A percentile compares a stretch with the other conserved stretches of the same genome.
phyloP scores from a whole-genome alignment of 2,329 filamentous ascomycete genomes.

The Penicillium nordicum region DNA sequence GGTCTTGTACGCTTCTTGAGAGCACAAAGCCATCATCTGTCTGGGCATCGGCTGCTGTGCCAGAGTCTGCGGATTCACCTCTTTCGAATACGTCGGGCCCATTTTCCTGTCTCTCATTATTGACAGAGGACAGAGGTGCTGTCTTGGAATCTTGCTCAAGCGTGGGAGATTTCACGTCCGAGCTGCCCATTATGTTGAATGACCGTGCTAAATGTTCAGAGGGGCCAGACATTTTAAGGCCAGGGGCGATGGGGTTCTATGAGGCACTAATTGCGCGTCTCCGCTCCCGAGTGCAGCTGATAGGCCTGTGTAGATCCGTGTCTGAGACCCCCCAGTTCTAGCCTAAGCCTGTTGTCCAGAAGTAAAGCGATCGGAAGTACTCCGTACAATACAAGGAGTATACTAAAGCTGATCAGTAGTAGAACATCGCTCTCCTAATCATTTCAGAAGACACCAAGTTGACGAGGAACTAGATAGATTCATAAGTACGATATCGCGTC shows the following conservation, averaged over 20 bases:
- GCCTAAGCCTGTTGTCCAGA: not conserved
- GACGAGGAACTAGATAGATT: not conserved
- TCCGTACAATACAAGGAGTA: not conserved
- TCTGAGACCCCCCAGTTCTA: constrained; percentile 12
- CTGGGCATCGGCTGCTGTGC: constrained; percentile 30
- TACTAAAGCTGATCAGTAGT: not conserved
- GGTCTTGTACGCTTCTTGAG: constrained; percentile 52
- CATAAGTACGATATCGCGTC: constrained; percentile 9
- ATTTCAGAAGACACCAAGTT: not conserved
- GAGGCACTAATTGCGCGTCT: constrained; percentile 22
- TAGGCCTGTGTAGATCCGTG: constrained; percentile 27
- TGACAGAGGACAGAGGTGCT: constrained; percentile 17
- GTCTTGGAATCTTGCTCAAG: constrained; percentile 25
- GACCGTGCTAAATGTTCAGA: constrained; percentile 29
- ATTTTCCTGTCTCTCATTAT: constrained; percentile 25
- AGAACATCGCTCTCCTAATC: not conserved
- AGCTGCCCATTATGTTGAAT: constrained; percentile 34
- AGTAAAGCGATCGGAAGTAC: not conserved
- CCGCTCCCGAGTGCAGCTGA: constrained; percentile 26
- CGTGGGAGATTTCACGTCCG: constrained; percentile 20
- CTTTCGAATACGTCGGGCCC: constrained; percentile 47
- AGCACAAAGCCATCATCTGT: constrained; percentile 35
- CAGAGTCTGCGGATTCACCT: constrained; percentile 32
- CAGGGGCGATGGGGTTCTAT: constrained; percentile 26
- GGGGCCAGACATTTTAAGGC: constrained; percentile 20